Evolutionary conservation across 768 basidiomycete species (phyloP).

Genomic region (Lyophyllum atratum): DNA sequence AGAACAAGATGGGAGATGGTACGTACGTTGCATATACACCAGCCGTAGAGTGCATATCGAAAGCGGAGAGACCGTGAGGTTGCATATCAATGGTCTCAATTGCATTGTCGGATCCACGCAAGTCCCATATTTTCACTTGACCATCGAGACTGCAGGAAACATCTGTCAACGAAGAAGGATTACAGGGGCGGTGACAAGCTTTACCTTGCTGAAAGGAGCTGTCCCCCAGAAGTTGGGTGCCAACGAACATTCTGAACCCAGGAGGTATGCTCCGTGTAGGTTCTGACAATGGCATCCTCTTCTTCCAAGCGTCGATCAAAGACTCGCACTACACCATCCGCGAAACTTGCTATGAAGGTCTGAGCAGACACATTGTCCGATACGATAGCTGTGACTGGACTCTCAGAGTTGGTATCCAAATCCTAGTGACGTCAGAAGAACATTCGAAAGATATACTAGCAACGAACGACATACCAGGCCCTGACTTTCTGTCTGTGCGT

Average conservation of each 20-base stretch:
- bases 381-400: slow-evolving; percentile 83
- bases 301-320: slow-evolving; percentile 91
- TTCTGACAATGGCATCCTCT: slow-evolving; percentile 79
- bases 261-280: slow-evolving; percentile 72
- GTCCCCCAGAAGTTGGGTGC: slow-evolving; percentile 67
- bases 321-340: slow-evolving; percentile 85
- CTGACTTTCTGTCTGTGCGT: slow-evolving; percentile 86
- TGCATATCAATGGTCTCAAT: slow-evolving; percentile 65
- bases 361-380: slow-evolving; percentile 77
- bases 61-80: slow-evolving; percentile 73
- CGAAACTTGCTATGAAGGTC: slow-evolving; percentile 88
- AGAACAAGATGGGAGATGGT: neutral
- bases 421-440: slow-evolving; percentile 54
- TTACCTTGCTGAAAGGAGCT: slow-evolving; percentile 87
- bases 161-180: slow-evolving; percentile 3
- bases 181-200: too few species aligned
- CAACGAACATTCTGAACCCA: slow-evolving; percentile 93
- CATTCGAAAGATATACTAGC: neutral
- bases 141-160: slow-evolving; percentile 77
- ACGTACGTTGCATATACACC: slow-evolving; percentile 86
- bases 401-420: slow-evolving; percentile 85
- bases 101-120: slow-evolving; percentile 63
- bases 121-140: slow-evolving; percentile 89
- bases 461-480: slow-evolving; percentile 53
- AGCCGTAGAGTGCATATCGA: slow-evolving; percentile 84